phyloP scores from a whole-genome alignment of 1,284 basidiomycete species.

The Apiotrichum domesticum region DNA sequence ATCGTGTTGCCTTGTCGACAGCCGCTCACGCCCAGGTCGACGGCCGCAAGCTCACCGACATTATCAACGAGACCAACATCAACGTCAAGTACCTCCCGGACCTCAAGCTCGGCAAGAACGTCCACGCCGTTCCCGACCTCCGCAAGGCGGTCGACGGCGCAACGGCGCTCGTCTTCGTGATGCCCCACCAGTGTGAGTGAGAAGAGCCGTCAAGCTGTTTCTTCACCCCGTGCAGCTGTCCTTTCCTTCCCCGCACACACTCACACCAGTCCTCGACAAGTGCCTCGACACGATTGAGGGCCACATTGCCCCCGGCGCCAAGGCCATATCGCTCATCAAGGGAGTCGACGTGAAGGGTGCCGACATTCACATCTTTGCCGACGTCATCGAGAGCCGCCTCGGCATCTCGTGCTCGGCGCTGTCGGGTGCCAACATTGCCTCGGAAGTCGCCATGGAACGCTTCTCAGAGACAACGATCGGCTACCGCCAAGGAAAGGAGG shows the following conservation, averaged over 20 bases:
- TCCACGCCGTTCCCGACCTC: conserved; percentile 52
- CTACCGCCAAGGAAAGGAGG: conserved; percentile 46
- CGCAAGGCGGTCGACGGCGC: conserved; percentile 51
- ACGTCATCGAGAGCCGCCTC: conserved; percentile 54
- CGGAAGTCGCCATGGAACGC: conserved; percentile 52
- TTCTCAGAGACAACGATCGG: conserved; percentile 56
- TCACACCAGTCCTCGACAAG: conserved; percentile 37
- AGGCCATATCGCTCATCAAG: conserved; percentile 52
- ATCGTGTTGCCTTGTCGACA: too few relatives aligned
- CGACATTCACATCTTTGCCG: conserved; percentile 55
- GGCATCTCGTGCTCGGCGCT: conserved; percentile 54
- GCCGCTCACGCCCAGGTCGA: conserved; percentile 42
- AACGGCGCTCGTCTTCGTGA: conserved; percentile 54
- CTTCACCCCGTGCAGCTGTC: too few relatives aligned
- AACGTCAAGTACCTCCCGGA: conserved; percentile 51
- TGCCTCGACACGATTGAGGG: conserved; percentile 48
- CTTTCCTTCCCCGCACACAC: not conserved
- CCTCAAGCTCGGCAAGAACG: conserved; percentile 51
- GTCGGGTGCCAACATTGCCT: conserved; percentile 58
- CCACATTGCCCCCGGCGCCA: conserved; percentile 44
- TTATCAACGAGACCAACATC: conserved; percentile 53
- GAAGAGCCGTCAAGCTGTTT: not conserved
- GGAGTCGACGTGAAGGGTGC: conserved; percentile 52
- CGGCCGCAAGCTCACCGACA: conserved; percentile 53
- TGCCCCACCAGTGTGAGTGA: conserved; percentile 53